Evolutionary conservation across 306 rosid genomes (phyloP), one percentile per base, ranked within the genome.

Genomic region (Sphenostylis stenocarpa): DNA sequence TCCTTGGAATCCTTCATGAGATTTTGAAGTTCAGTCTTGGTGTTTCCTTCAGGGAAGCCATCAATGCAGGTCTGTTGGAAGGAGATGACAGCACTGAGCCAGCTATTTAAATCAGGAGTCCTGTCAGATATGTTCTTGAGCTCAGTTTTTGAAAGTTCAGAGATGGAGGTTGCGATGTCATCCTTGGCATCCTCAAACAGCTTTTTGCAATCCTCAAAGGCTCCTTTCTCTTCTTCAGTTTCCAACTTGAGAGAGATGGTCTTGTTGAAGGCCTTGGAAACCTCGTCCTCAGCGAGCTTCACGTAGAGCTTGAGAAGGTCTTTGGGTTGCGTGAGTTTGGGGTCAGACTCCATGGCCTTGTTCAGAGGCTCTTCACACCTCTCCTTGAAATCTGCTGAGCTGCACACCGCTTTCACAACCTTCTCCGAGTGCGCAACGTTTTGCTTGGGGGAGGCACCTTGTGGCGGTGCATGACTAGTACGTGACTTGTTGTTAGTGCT

Each of bases 61-160:
- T 95, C 99, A 0, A 91, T 21, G 58, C 99, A 95, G 0, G 91
- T 84, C 10, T 90, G 87, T 23, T 83, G 92, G 80, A 89, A 95
- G 16, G 97, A 80, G 53, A 90, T 92, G 13, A 91, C 96, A 1
- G 97, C 98, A 70, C 99, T 95, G 0, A 95, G 69, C 97, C 97
- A 95, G 53, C 85, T 89, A 82, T 89, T 88, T 10, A 95, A 51
- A 34, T 87, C 88, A n/a, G 90, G 86, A 0, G 85, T 31, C 26
- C 24, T 79, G 0, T 72, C 1, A 14, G 84, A 4, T 7, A 90
- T 41, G 8, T 47, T 77, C 12, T 77, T 81, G 3, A 81, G 0
- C 1, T 58, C 80, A 4, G 21, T 26, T 0, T 3, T 52, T 0
- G 33, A 21, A 1, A 88, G 60, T 51, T 69, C 68, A 4, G 76